These are phyloP conservation scores for Alternaria infectoria DNA, from an alignment of 2,329 filamentous ascomycete species.

Conservation along the genomic window DNA sequence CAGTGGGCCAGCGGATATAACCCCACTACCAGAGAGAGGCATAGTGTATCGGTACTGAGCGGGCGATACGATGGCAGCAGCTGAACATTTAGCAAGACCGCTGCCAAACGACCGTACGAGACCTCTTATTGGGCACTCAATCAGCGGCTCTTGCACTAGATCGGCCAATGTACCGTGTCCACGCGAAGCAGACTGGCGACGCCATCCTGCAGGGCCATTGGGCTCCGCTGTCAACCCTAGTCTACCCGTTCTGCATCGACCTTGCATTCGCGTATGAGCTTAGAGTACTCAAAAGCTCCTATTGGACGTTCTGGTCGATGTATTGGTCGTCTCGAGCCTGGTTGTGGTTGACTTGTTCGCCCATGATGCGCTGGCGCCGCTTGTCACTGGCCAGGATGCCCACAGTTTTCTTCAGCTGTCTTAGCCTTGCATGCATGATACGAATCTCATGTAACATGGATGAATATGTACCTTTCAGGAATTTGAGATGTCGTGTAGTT, in stretches of 20 bases:
- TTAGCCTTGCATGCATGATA: fast-evolving
- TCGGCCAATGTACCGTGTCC: not conserved
- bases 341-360: not conserved
- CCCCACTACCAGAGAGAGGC: too few species aligned
- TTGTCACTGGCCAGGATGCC: not conserved
- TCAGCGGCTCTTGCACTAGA: not conserved
- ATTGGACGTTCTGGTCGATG: too few species aligned
- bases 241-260: not conserved
- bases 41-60: too few species aligned
- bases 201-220: not conserved
- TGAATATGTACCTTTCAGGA: not conserved
- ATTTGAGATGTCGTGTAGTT: not conserved
- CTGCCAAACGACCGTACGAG: too few species aligned
- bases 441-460: too few species aligned
- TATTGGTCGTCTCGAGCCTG: too few species aligned
- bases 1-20: too few species aligned
- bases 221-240: not conserved
- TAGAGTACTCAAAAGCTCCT: not conserved
- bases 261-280: not conserved
- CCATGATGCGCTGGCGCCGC: not conserved
- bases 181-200: not conserved
- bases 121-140: too few species aligned
- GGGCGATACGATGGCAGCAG: too few species aligned
- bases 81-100: too few species aligned
- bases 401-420: not conserved